Percentiles rank a stretch among this genome's conserved stretches.
Conservation (phyloP, 176 grass and related monocot species). For the Ananas comosus region DNA sequence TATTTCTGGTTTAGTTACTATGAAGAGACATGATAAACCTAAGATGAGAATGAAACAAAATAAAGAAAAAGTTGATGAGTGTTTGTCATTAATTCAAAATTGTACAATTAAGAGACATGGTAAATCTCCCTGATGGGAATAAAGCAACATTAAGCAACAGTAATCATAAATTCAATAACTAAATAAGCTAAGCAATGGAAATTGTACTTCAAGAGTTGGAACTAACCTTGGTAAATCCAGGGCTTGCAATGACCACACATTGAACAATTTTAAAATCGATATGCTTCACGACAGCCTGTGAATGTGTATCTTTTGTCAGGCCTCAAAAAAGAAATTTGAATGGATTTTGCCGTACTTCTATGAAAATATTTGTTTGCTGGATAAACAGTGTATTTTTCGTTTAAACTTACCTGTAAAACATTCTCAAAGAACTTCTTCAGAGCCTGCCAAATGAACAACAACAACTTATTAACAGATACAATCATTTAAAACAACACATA, state of each 20-base stretch:
- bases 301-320: conserved; percentile 23
- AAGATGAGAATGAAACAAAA: too few relatives aligned
- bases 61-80: too few relatives aligned
- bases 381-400: background rate
- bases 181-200: background rate
- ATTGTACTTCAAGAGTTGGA: background rate
- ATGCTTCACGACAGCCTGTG: conserved; percentile 74
- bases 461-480: conserved; percentile 17
- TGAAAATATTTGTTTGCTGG: background rate
- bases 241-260: conserved; percentile 92
- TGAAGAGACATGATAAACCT: too few relatives aligned
- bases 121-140: background rate
- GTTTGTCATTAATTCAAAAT: too few relatives aligned
- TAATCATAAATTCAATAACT: conserved; percentile 5
- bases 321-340: background rate
- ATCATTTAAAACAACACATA: conserved; percentile 10
- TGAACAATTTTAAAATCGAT: conserved; percentile 77
- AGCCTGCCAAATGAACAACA: conserved; percentile 51
- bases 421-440: conserved; percentile 95
- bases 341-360: background rate
- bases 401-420: conserved; percentile 69
- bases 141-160: background rate
- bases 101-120: background rate
- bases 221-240: conserved; percentile 95
- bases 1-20: too few relatives aligned